These are phyloP conservation scores for Paratrypanosoma confusum DNA, from an alignment of 208 protist genomes.

Conservation along the genomic window DNA sequence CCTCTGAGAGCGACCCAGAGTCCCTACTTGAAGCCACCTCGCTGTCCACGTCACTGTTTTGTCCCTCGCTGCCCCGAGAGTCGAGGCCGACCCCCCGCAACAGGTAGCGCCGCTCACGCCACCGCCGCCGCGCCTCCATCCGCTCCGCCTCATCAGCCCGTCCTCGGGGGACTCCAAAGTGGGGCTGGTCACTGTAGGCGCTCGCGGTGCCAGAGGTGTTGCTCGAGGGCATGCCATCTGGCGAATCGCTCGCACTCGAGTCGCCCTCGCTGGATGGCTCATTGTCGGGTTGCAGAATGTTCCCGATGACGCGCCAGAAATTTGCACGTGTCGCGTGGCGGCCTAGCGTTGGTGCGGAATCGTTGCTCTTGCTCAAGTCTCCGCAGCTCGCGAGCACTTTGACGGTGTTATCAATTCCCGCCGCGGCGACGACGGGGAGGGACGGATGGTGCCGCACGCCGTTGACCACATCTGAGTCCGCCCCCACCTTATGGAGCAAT, in stretches of 20 bases:
- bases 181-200: no score
- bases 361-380: not conserved
- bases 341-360: not conserved
- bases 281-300: not conserved
- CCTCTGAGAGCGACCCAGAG: no score
- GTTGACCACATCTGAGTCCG: conserved; percentile 33
- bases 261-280: not conserved
- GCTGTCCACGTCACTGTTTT: no score
- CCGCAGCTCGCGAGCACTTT: conserved; percentile 20
- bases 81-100: no score
- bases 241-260: not conserved
- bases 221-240: not conserved
- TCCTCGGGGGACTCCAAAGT: no score
- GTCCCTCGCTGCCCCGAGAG: no score
- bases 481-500: conserved; percentile 21
- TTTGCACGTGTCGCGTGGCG: not conserved
- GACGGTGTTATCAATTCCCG: conserved; percentile 31
- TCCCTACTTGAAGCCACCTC: no score
- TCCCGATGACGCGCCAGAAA: not conserved
- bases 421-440: conserved; percentile 10
- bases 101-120: no score
- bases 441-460: conserved; percentile 20
- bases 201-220: not conserved
- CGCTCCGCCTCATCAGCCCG: no score
- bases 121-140: no score